Evolutionary conservation across 768 basidiomycete species (phyloP), one percentile per base, ranked within the genome.

Genomic region (Neoboletus subvelutipes): DNA sequence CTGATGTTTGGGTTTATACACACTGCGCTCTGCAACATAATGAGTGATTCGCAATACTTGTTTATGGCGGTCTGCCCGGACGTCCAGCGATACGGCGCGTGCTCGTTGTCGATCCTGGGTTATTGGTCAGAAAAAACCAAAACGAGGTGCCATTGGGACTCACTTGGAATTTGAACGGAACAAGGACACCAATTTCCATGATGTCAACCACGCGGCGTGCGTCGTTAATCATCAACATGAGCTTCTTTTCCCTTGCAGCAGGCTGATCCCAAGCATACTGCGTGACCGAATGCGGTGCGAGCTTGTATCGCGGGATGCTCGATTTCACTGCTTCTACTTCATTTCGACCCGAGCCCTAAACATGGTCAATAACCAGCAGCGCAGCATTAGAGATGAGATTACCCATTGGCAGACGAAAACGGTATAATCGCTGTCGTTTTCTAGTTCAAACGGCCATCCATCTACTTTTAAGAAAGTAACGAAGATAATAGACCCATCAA

Each of bases 221-320:
- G 24, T 81, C 80, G 42, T 85, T 86, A 48, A 86, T 79, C 11
- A 71, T 69, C 22, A 99, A 76, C 36, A 84, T 70, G 26, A 99
- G 76, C 60, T 84, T 86, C 74, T 96, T 98, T 63, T 89, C 86
- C 45, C 77, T 77, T 1, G 87, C 86, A 3, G 94, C 90, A 8
- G 97, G 97, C 57, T 80, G 84, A 67, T 99, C 97, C 96, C 96
- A 99, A 5, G 94, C 90, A 68, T 98, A 99, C 33, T 82, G 75
- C 45, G 81, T 69, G 17, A 75, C 78, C 4, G 81, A 75, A 39
- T 80, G 83, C 11, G 84, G 78, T 6, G 73, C 66, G 3, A 95
- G 69, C n/a, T 74, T 77, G 71, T 94, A 94, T 13, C 72, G 68
- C 22, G 72, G 62, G 11, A 61, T 53, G 40, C 47, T 61, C 24